Percentiles rank a stretch among this genome's conserved stretches.
phyloP scores from a whole-genome alignment of 495 filamentous ascomycete species.

The Parathielavia hyrcaniae region DNA sequence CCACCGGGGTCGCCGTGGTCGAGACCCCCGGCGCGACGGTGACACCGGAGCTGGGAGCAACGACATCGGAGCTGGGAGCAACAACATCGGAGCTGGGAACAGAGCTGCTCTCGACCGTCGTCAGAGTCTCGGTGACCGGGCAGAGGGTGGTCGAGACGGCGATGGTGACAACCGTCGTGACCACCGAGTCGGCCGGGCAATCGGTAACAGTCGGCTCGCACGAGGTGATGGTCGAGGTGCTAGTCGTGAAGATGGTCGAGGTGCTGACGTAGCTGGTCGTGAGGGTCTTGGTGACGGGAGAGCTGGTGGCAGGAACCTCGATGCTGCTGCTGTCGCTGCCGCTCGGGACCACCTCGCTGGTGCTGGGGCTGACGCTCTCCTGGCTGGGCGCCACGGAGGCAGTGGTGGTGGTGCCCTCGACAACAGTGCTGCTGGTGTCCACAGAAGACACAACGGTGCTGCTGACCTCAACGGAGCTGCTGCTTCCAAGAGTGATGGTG shows the following conservation, averaged over 20 bases:
- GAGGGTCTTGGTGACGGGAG: constrained; percentile 26
- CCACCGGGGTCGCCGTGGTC: background rate
- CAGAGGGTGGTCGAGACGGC: constrained; percentile 59
- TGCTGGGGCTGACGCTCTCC: constrained; percentile 10
- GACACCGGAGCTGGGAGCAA: background rate
- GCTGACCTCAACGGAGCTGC: too few species aligned
- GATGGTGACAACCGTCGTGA: constrained; percentile 51
- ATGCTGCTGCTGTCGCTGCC: constrained; percentile 12
- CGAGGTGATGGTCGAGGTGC: constrained; percentile 53
- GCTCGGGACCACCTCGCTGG: background rate
- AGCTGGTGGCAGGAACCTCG: constrained; percentile 19
- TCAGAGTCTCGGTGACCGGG: constrained; percentile 42
- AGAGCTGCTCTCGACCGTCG: constrained; percentile 17
- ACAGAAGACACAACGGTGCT: too few species aligned
- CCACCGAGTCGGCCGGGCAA: constrained; percentile 51
- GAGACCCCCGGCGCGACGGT: background rate
- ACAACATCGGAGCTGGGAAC: background rate
- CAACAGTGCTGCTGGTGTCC: background rate
- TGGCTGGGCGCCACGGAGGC: background rate
- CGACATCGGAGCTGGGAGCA: background rate
- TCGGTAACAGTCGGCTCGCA: constrained; percentile 51
- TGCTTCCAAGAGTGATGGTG: background rate
- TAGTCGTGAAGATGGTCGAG: constrained; percentile 58
- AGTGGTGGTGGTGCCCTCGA: constrained; percentile 20
- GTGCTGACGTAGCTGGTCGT: constrained; percentile 41